A percentile compares a stretch with the other conserved stretches of the same genome.
These are phyloP conservation scores for Septoria linicola DNA, from an alignment of 2,329 filamentous ascomycete species.

Conservation along the genomic window DNA sequence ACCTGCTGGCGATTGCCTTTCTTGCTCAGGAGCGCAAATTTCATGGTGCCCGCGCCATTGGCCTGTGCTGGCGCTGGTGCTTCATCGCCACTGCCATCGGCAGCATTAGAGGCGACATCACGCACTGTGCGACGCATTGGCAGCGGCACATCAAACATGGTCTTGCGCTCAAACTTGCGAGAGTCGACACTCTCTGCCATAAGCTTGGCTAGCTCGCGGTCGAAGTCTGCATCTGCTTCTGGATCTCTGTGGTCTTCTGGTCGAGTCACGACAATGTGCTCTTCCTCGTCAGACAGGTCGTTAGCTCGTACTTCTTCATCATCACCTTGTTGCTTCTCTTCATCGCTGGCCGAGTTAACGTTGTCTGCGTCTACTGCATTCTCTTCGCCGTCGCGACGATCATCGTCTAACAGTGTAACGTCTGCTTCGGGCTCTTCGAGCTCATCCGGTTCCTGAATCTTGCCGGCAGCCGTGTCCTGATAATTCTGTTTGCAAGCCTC, in stretches of 20 bases:
- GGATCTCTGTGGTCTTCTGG: constrained; percentile 88
- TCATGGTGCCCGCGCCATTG: constrained; percentile 68
- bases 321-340: constrained; percentile 47
- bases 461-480: constrained; percentile 72
- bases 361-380: constrained; percentile 58
- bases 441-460: constrained; percentile 69
- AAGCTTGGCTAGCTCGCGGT: constrained; percentile 95
- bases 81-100: constrained; percentile 45
- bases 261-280: constrained; percentile 86
- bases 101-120: constrained; percentile 48
- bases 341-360: constrained; percentile 55
- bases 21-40: constrained; percentile 94
- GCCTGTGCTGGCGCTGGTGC: constrained; percentile 36
- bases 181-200: constrained; percentile 97
- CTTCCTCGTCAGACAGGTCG: constrained; percentile 65
- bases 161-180: constrained; percentile 91
- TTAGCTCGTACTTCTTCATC: constrained; percentile 54
- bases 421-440: constrained; percentile 41
- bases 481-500: constrained; percentile 89
- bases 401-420: constrained; percentile 68
- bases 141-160: constrained; percentile 93
- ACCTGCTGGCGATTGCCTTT: constrained; percentile 94
- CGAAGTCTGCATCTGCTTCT: constrained; percentile 94
- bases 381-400: constrained; percentile 61
- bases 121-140: constrained; percentile 72